Conservation (phyloP, 2,329 filamentous ascomycete species). For the Penicillium sp. region DNA sequence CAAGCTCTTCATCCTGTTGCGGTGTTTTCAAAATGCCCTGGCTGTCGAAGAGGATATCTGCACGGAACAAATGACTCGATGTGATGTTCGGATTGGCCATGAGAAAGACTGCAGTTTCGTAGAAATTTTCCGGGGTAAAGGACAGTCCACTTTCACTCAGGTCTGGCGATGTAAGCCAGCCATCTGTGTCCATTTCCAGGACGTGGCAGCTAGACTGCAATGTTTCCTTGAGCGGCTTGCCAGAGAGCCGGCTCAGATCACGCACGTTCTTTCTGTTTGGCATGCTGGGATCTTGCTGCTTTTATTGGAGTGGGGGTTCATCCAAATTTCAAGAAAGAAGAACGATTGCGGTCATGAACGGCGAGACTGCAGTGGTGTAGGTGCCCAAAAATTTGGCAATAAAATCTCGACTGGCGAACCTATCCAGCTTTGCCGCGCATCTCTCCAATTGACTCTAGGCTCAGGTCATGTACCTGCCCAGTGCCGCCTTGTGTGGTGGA, state of each 20-base stretch:
- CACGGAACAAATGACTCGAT: slow-evolving; percentile 60
- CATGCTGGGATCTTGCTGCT: slow-evolving; percentile 13
- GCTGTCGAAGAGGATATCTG: slow-evolving; percentile 62
- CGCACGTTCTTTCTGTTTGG: slow-evolving; percentile 22
- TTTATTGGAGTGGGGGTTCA: background rate
- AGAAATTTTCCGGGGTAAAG: slow-evolving; percentile 34
- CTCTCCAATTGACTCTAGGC: background rate
- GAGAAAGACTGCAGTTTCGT: slow-evolving; percentile 53
- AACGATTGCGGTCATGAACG: background rate
- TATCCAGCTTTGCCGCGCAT: background rate
- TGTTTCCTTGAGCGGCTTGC: slow-evolving; percentile 32
- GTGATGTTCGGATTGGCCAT: slow-evolving; percentile 60
- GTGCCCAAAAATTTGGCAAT: too few relatives aligned
- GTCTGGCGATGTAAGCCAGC: slow-evolving; percentile 38
- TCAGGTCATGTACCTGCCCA: background rate
- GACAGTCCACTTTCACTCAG: slow-evolving; percentile 28
- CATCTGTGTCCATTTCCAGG: slow-evolving; percentile 20
- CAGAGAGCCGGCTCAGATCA: slow-evolving; percentile 27
- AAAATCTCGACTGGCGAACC: background rate
- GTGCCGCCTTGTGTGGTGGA: background rate
- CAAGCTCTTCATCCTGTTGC: slow-evolving; percentile 32
- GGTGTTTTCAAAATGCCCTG: slow-evolving; percentile 38
- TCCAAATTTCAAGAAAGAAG: background rate
- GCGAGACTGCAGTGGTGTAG: background rate
- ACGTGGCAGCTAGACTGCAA: slow-evolving; percentile 23